These are phyloP conservation scores for Alternaria sp. DNA, from an alignment of 2,329 filamentous ascomycete genomes.

Conservation along the genomic window DNA sequence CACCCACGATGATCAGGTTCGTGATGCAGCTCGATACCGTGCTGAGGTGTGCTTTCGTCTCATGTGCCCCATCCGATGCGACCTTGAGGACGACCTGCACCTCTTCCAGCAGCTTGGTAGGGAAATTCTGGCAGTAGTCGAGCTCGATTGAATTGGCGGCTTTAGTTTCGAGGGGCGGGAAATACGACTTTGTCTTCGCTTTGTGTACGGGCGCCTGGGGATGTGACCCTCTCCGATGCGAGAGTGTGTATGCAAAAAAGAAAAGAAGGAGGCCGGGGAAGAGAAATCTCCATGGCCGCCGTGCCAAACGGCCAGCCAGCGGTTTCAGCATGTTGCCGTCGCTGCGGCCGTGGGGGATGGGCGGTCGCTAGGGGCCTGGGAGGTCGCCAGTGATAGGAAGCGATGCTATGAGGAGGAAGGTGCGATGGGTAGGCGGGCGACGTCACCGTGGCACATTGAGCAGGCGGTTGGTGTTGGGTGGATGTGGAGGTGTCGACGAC, in stretches of 20 bases:
- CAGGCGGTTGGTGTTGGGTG: slow-evolving; percentile 2
- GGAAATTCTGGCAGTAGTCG: slow-evolving; percentile 51
- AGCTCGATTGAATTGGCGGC: slow-evolving; percentile 37
- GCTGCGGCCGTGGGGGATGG: slow-evolving; percentile 7
- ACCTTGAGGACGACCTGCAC: slow-evolving; percentile 59
- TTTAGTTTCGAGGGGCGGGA: slow-evolving; percentile 42
- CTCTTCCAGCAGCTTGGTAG: slow-evolving; percentile 48
- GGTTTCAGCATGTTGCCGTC: slow-evolving; percentile 31
- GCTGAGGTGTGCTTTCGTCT: slow-evolving; percentile 56
- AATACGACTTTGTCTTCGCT: slow-evolving; percentile 45
- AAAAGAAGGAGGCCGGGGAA: slow-evolving; percentile 40
- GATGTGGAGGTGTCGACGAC: slow-evolving; percentile 7
- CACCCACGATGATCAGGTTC: slow-evolving; percentile 64
- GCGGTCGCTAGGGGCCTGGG: background rate
- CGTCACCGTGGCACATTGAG: slow-evolving; percentile 22
- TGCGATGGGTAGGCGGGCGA: slow-evolving; percentile 8
- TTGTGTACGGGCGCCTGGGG: slow-evolving; percentile 29
- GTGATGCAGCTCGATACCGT: slow-evolving; percentile 62
- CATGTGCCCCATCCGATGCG: slow-evolving; percentile 53
- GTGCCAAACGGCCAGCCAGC: slow-evolving; percentile 33
- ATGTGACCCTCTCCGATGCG: slow-evolving; percentile 27
- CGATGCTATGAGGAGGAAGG: slow-evolving; percentile 1
- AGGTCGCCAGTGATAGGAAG: background rate
- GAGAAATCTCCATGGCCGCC: slow-evolving; percentile 41
- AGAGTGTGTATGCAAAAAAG: slow-evolving; percentile 40